Percentiles rank a stretch among this genome's conserved stretches.
Conservation (phyloP, 495 filamentous ascomycete species). For the Sordaria brevicollis region DNA sequence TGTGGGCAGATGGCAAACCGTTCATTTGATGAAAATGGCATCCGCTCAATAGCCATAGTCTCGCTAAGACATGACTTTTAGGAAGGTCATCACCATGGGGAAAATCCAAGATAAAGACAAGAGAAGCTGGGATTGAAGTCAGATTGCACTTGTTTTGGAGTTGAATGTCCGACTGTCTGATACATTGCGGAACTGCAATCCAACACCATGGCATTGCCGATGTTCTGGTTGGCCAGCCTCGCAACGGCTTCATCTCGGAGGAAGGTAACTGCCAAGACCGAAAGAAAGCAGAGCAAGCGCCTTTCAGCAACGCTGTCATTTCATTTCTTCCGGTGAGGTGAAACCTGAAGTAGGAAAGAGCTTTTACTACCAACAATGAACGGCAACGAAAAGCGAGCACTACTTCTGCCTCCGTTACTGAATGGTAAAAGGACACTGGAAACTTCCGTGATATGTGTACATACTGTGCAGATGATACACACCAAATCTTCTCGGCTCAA, state of each 20-base stretch:
- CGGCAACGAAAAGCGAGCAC: not conserved
- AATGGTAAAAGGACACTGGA: not conserved
- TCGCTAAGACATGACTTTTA: not conserved
- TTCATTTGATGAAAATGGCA: not conserved
- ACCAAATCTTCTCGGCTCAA: not conserved
- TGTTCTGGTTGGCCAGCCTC: not conserved
- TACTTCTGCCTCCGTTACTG: not conserved
- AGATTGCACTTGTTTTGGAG: not conserved
- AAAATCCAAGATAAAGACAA: not conserved
- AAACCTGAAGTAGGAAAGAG: not conserved
- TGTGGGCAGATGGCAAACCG: not conserved
- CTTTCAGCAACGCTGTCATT: not conserved
- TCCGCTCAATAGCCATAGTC: not conserved
- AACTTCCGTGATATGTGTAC: not conserved
- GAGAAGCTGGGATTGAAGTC: not conserved
- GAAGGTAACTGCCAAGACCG: not conserved
- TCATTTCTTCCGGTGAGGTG: not conserved
- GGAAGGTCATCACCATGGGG: not conserved
- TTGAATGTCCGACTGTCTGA: not conserved
- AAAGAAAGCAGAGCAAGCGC: not conserved
- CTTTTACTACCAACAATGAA: not conserved
- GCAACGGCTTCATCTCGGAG: not conserved
- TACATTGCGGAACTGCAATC: not conserved
- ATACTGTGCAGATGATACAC: not conserved
- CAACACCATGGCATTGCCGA: not conserved